phyloP scores from a whole-genome alignment of 1,284 basidiomycete species.

The Cryptococcus jaspeensis region DNA sequence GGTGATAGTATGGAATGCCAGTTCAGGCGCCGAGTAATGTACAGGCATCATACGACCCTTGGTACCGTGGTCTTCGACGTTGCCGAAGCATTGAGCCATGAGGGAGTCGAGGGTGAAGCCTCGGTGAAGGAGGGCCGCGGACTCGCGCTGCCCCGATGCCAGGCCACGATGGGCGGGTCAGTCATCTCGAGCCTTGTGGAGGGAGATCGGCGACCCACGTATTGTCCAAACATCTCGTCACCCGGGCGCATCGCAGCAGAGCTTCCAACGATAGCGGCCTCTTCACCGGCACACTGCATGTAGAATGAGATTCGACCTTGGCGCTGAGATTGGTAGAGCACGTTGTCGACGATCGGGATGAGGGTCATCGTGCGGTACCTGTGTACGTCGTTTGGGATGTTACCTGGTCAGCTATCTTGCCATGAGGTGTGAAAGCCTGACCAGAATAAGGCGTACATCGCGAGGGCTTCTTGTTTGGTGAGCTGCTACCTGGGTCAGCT shows the following conservation, averaged over 20 bases:
- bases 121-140: constrained; percentile 85
- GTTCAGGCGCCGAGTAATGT: constrained; percentile 78
- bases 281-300: constrained; percentile 73
- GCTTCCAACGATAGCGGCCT: constrained; percentile 85
- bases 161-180: constrained; percentile 25
- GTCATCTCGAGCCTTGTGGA: not conserved
- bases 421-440: too few species aligned
- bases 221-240: constrained; percentile 68
- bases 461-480: constrained; percentile 67
- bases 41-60: constrained; percentile 89
- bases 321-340: constrained; percentile 86
- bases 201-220: constrained; percentile 45
- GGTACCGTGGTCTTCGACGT: constrained; percentile 72
- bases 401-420: too few species aligned
- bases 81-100: constrained; percentile 88
- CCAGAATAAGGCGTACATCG: constrained; percentile 57
- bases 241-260: constrained; percentile 77
- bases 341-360: constrained; percentile 79
- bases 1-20: constrained; percentile 92
- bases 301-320: constrained; percentile 95
- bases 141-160: constrained; percentile 72
- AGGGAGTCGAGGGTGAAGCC: constrained; percentile 69
- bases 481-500: constrained; percentile 56
- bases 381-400: too few species aligned
- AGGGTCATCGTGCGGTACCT: constrained; percentile 81